These are phyloP conservation scores for Pyrenochaeta sp. DNA, from an alignment of 2,329 filamentous ascomycete species.

Conservation along the genomic window DNA sequence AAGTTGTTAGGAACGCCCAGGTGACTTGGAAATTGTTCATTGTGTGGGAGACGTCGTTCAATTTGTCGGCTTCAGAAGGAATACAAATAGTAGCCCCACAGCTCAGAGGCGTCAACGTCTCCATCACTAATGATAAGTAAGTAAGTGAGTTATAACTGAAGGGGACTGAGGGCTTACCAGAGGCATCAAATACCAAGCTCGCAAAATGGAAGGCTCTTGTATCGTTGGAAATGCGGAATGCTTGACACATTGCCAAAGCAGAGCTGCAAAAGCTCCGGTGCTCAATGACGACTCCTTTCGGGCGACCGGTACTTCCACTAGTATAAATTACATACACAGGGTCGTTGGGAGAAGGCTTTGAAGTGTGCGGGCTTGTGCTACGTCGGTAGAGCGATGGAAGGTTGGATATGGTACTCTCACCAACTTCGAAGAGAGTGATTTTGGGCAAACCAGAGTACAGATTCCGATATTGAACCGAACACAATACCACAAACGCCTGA, in stretches of 20 bases:
- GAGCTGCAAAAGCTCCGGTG: not conserved
- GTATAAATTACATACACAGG: not conserved
- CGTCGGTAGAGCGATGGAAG: not conserved
- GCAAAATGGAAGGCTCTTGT: not conserved
- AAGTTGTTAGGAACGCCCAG: not conserved
- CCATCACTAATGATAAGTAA: not conserved
- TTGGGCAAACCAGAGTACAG: not conserved
- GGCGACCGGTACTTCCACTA: not conserved
- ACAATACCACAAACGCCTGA: not conserved
- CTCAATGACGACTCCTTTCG: not conserved
- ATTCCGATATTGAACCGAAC: not conserved
- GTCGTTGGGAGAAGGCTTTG: not conserved
- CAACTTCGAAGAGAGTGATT: not conserved
- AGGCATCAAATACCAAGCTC: too few relatives aligned
- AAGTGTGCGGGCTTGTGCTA: not conserved
- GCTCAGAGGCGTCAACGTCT: not conserved
- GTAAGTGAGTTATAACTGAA: too few relatives aligned
- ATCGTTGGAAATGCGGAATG: not conserved
- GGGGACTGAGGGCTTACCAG: too few relatives aligned
- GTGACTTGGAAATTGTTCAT: not conserved
- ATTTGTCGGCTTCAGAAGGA: not conserved
- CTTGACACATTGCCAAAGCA: too few relatives aligned
- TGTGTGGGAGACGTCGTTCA: not conserved
- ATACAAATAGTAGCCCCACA: not conserved
- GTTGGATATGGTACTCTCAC: not conserved